Percentiles rank a stretch among this genome's conserved stretches.
These are phyloP conservation scores for cucumber (Cucumis sativus) DNA, from an alignment of 306 rosid species.

Conservation along the genomic window DNA sequence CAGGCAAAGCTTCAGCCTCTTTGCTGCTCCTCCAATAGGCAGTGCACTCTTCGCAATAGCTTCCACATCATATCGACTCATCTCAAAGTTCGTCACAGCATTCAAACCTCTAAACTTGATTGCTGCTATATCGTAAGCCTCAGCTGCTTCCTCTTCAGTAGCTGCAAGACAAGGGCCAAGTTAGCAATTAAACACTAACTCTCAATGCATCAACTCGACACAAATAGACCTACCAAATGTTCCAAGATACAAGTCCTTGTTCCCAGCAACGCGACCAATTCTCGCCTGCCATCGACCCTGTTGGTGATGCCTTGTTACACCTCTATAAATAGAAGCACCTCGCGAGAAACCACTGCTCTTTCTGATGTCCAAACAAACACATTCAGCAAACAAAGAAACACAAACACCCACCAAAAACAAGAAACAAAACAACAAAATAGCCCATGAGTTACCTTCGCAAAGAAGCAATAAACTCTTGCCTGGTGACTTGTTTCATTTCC, in stretches of 20 bases:
- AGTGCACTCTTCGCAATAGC: constrained; percentile 68
- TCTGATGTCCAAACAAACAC: constrained; percentile 21
- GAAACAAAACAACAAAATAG: neutral
- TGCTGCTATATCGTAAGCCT: constrained; percentile 92
- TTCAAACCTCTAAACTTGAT: constrained; percentile 84
- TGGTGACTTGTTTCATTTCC: constrained; percentile 76
- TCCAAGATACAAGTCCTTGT: constrained; percentile 88
- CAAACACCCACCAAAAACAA: neutral
- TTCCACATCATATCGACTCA: constrained; percentile 84
- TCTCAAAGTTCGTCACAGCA: constrained; percentile 93
- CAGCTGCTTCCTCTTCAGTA: constrained; percentile 94
- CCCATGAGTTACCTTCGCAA: constrained; percentile 50
- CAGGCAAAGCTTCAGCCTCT: constrained; percentile 65
- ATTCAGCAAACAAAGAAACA: neutral
- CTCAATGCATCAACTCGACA: neutral
- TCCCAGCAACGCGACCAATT: constrained; percentile 98
- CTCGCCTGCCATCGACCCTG: constrained; percentile 99
- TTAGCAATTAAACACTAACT: neutral
- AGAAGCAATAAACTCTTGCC: constrained; percentile 96
- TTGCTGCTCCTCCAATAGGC: constrained; percentile 87
- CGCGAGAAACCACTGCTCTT: constrained; percentile 97
- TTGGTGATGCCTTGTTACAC: constrained; percentile 98
- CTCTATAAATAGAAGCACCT: constrained; percentile 90
- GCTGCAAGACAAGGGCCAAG: constrained; percentile 31
- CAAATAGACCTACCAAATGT: constrained; percentile 51